Base-by-base conservation (phyloP, 345 rosid species). In the Mercurialis annua region DNA sequence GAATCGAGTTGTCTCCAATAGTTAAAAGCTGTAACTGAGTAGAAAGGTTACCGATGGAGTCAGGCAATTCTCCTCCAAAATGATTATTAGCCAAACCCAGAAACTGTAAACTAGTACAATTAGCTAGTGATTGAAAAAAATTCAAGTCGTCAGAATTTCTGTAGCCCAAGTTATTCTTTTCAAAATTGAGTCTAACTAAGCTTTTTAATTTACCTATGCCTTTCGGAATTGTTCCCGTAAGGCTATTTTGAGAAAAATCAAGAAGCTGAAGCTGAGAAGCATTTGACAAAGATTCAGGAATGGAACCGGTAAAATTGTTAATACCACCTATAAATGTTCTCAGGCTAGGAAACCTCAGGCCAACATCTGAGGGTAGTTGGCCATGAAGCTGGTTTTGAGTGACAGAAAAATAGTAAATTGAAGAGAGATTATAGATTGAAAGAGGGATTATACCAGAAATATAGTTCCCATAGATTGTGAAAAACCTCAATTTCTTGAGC, bases 31-130 rank as follows among this genome's bases (percentile, higher is more conserved):
- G 34, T n/a, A 73, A 44, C 40, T 44, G 62, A 10, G 55, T 27
- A 12, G 76, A 73, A 38, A 73, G 76, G 34, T 73, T 73, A 11
- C 31, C 71, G 16, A 69, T 54, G 44, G 75, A 66, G 36, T 27
- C 61, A 0, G 78, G 82, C 64, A 78, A 15, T 64, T 70, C 69
- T 50, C 84, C 84, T 43, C 61, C 69, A 29, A 78, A 73, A 3
- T 1, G 0, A 58, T 75, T 78, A 7, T 4, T 0, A 2, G 3
- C 7, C 14, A 78, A 47, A 40, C 80, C 70, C 38, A 78, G 40
- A 23, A 70, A 76, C 34, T 59, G 4, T 10, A 78, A 66, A 49
- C 17, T 47, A 0, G 78, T 58, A 52, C 77, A 59, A 43, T 78
- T 81, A 15, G 72, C 59, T 61, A 78, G 62, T 23, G 62, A 72